Percentiles rank a stretch among this genome's conserved stretches.
These are phyloP conservation scores for Barbarea vulgaris DNA, from an alignment of 345 rosid species.

Conservation along the genomic window DNA sequence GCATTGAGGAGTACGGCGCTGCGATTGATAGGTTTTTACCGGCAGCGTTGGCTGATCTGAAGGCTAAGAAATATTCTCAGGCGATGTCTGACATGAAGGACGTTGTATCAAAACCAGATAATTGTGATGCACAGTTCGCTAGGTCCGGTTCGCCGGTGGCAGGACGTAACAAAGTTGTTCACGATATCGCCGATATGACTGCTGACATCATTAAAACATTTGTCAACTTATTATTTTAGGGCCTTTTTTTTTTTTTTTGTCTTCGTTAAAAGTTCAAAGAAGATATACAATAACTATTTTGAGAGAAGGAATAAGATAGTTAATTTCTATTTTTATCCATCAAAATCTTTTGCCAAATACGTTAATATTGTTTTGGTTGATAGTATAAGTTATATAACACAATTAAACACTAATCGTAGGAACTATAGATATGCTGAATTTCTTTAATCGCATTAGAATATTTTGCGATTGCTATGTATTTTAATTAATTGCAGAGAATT, in stretches of 20 bases:
- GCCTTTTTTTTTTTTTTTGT: neutral
- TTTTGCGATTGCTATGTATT: too few relatives aligned
- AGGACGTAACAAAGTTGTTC: slow-evolving; percentile 4
- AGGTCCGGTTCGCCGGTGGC: neutral
- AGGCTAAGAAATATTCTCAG: slow-evolving; percentile 9
- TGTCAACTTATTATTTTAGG: neutral
- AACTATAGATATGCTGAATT: too few relatives aligned
- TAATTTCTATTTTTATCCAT: neutral
- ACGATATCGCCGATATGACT: slow-evolving; percentile 39
- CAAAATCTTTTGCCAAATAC: neutral
- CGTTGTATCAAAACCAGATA: neutral
- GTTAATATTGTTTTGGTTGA: neutral
- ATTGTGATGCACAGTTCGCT: neutral
- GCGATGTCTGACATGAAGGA: neutral
- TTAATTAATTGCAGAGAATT: too few relatives aligned
- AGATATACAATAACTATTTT: neutral
- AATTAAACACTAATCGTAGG: neutral
- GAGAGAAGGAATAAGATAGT: neutral
- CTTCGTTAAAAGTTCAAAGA: neutral
- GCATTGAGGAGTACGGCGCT: slow-evolving; percentile 29
- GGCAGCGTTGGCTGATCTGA: neutral
- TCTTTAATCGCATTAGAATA: too few relatives aligned
- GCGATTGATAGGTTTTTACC: slow-evolving; percentile 24
- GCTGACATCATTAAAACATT: slow-evolving; percentile 22
- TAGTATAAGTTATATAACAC: too few relatives aligned